Base-by-base conservation (phyloP, 768 basidiomycete genomes). In the Lentinula lateritia region DNA sequence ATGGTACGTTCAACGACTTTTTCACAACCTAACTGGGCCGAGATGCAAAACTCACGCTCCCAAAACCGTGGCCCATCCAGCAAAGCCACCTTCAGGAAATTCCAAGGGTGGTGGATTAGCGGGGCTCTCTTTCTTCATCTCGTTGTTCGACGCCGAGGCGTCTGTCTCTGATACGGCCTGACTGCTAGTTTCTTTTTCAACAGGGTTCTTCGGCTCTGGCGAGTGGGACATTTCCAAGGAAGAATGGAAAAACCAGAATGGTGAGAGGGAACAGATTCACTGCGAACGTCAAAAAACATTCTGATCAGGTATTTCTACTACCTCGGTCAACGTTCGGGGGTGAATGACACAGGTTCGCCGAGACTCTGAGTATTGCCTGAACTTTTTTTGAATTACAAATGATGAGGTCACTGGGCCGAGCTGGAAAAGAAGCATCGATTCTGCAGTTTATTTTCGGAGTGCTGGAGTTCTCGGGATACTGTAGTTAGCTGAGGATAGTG, bases 1-100 rank as follows among this genome's bases (percentile, higher is more conserved):
- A 54, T 50, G 2, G 28, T 28, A 28, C 28, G 28, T 28, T 28
- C 28, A 28, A 28, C 28, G 28, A 28, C 28, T 28, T 28, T 28
- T 28, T 28, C 28, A 28, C 28, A 28, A 28, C 28, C 28, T 28
- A 28, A 28, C 28, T 28, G 28, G 28, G 28, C 28, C 13, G 15
- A 6, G 20, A 15, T 6, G 15, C 10, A 46, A 2, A 0, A 59
- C 58, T 23, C 18, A 59, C 58, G 54, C 43, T 35, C 45, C 58
- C 8, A 59, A 23, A n/a, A 48, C 58, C 23, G 45, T 61, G 28
- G 52, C 28, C 52, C 60, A 56, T 10, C 55, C 55, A 32, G 41
- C 55, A 23, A 56, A 15, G 23, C 55, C 55, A 12, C 55, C 55
- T 56, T 43, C 55, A 32, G 55, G 55, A 56, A 54, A 54, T 8